Conservation (phyloP, 2,329 filamentous ascomycete species). For the Pezicula radicicola region DNA sequence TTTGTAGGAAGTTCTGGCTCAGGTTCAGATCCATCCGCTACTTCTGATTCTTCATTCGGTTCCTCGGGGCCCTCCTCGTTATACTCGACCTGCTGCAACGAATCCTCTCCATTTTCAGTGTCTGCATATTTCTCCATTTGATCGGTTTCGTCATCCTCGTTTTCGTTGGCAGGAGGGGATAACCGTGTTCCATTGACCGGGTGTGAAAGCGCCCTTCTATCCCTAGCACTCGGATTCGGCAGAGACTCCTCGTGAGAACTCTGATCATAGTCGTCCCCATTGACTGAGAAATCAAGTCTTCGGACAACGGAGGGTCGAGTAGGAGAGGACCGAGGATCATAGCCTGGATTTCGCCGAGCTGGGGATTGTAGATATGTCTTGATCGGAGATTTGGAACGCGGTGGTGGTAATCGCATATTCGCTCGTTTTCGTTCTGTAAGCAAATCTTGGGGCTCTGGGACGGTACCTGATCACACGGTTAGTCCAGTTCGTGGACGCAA, state of each 20-base stretch:
- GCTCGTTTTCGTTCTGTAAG: slow-evolving; percentile 34
- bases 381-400: slow-evolving; percentile 29
- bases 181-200: slow-evolving; percentile 18
- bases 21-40: slow-evolving; percentile 6
- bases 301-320: slow-evolving; percentile 23
- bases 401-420: slow-evolving; percentile 25
- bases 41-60: slow-evolving; percentile 24
- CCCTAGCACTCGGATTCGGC: neutral
- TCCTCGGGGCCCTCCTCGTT: slow-evolving; percentile 26
- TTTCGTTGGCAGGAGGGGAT: slow-evolving; percentile 20
- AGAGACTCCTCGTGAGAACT: neutral
- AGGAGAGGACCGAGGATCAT: slow-evolving; percentile 27
- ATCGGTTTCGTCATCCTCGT: slow-evolving; percentile 27
- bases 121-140: slow-evolving; percentile 47
- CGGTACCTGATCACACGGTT: slow-evolving; percentile 37
- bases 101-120: slow-evolving; percentile 37
- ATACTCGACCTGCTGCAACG: slow-evolving; percentile 17
- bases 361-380: slow-evolving; percentile 31
- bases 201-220: slow-evolving; percentile 4
- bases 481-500: slow-evolving; percentile 1
- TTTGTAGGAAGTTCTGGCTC: slow-evolving; percentile 4
- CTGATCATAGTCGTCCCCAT: slow-evolving; percentile 7
- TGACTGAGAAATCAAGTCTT: slow-evolving; percentile 28
- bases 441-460: slow-evolving; percentile 42
- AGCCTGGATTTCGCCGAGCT: slow-evolving; percentile 28